phyloP scores from a whole-genome alignment of 179 eudicot genomes.

The Carnegiea gigantea region DNA sequence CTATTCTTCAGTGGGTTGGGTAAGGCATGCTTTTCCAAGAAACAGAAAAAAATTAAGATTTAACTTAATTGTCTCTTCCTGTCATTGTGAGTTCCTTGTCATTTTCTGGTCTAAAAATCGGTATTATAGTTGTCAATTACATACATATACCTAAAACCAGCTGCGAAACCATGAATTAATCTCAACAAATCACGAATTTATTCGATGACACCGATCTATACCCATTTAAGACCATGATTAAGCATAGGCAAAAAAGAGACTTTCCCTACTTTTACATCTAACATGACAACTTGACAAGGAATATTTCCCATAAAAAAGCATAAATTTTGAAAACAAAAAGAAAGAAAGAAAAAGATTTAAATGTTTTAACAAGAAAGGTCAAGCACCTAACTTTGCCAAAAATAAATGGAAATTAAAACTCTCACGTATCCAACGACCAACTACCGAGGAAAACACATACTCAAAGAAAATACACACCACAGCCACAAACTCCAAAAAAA shows the following conservation, averaged over 20 bases:
- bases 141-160: not conserved
- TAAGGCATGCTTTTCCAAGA: conserved; percentile 29
- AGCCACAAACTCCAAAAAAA: conserved; percentile 2
- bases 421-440: conserved; percentile 30
- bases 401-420: conserved; percentile 1
- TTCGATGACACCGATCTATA: not conserved
- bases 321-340: conserved; percentile 4
- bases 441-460: conserved; percentile 1
- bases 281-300: not conserved
- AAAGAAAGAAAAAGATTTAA: not conserved
- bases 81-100: not conserved
- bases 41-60: not conserved
- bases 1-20: conserved; percentile 22
- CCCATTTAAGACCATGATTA: not conserved
- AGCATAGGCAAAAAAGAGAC: conserved; percentile 1
- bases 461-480: not conserved
- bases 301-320: not conserved
- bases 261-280: not conserved
- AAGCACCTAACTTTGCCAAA: conserved; percentile 21
- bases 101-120: not conserved
- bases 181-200: not conserved
- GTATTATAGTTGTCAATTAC: not conserved
- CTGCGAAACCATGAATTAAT: not conserved
- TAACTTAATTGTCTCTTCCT: not conserved
- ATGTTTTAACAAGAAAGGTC: conserved; percentile 16